phyloP scores from a whole-genome alignment of 345 rosid genomes.

The Eucalyptus curtisii region DNA sequence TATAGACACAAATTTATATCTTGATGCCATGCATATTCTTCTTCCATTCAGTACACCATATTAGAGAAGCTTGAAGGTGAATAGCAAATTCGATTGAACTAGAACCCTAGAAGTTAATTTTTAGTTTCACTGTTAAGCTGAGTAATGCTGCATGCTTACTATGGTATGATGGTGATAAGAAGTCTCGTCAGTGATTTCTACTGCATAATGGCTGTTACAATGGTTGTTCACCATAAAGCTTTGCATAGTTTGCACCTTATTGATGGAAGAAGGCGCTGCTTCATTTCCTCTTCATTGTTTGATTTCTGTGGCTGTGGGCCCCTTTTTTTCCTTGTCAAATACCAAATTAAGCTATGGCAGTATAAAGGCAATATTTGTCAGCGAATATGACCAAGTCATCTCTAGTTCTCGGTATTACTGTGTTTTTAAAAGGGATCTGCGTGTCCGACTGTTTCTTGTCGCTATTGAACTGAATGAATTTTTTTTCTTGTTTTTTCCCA shows the following conservation, averaged over 20 bases:
- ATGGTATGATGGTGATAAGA: background rate
- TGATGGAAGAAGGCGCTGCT: background rate
- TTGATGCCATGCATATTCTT: background rate
- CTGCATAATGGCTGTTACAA: background rate
- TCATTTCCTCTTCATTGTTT: background rate
- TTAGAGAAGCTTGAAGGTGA: background rate
- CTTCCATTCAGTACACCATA: background rate
- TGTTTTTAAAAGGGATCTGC: background rate
- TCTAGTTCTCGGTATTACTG: background rate
- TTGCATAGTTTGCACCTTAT: background rate
- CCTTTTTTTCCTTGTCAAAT: background rate
- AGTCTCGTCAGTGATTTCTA: background rate
- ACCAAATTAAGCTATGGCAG: background rate
- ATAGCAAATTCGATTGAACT: background rate
- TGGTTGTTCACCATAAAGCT: background rate
- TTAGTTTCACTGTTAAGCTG: background rate
- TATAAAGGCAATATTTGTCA: background rate
- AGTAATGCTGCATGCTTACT: background rate
- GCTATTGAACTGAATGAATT: background rate
- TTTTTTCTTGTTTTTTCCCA: background rate
- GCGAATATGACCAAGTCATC: background rate
- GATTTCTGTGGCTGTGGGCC: background rate
- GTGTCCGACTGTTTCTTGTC: background rate
- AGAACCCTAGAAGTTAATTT: background rate
- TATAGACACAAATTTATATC: background rate